Evolutionary conservation across 2,329 filamentous ascomycete species (phyloP), one percentile per base, ranked within the genome.

Genomic region (Fusarium sp.): DNA sequence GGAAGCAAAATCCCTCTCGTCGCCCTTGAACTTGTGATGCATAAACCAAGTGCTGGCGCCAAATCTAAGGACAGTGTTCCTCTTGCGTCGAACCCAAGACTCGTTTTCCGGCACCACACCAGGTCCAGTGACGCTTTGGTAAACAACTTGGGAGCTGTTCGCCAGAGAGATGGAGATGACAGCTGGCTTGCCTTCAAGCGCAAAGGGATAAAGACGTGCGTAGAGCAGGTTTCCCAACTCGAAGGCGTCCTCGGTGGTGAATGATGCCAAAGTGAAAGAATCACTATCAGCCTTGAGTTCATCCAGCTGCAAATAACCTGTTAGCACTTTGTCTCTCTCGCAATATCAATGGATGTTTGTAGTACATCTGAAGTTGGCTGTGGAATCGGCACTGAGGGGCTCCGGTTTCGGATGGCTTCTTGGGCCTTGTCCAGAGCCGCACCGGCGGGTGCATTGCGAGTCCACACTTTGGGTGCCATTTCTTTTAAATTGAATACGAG

Each of bases 91-190:
- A 24, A 94, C 91, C 92, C 92, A 94, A 31, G 83, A 83, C 80
- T 93, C 91, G 77, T 93, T 92, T 80, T 96, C 94, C 0, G 93
- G 92, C 69, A 88, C 85, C 6, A 90, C 89, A 8, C 93, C 93
- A 0, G 89, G 83, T 44, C 92, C 89, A 0, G 91, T 92, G 5
- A 89, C 90, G 66, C 87, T 85, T 80, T 95, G 93, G 85, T 94
- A 96, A 22, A 96, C 83, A 2, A 90, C 85, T 76, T 93, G 92
- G 57, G 82, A 80, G 74, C 81, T 82, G 77, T 89, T 87, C 66
- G 89, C 85, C n/a, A 91, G 86, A 35, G 87, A 84, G 81, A 94
- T 93, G 78, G 89, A 89, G 77, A 94, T 89, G 36, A 93, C 83
- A 1, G 91, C 86, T 53, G 87, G 86, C 9, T 79, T 75, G 56